phyloP scores from a whole-genome alignment of 2,329 filamentous ascomycete genomes.

The Fusarium sterilihyphosum region DNA sequence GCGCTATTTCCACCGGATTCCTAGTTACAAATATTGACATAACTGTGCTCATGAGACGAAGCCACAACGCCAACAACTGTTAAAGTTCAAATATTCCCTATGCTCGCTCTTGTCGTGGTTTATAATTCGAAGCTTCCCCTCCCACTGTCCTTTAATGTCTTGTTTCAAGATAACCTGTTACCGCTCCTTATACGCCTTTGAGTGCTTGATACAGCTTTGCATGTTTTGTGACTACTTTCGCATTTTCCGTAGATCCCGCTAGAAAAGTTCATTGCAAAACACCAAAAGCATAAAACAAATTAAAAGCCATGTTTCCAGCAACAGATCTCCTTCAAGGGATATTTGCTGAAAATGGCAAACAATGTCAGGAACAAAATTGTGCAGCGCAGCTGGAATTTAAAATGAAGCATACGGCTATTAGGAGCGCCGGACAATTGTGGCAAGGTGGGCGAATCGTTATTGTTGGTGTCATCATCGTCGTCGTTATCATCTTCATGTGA shows the following conservation, averaged over 20 bases:
- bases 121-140: constrained; percentile 22
- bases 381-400: constrained; percentile 13
- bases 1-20: not conserved
- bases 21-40: constrained; percentile 29
- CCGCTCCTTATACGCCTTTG: constrained; percentile 25
- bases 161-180: constrained; percentile 16
- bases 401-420: constrained; percentile 18
- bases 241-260: constrained; percentile 9
- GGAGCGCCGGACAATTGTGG: constrained; percentile 14
- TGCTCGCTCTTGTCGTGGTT: constrained; percentile 37
- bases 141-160: not conserved
- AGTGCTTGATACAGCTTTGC: constrained; percentile 11
- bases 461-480: constrained; percentile 33
- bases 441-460: constrained; percentile 20
- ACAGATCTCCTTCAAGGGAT: constrained; percentile 28
- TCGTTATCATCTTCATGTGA: constrained; percentile 34
- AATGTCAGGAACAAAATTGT: constrained; percentile 21
- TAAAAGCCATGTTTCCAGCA: constrained; percentile 26
- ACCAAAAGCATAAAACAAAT: constrained; percentile 19
- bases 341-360: constrained; percentile 19
- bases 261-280: constrained; percentile 31
- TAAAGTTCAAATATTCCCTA: constrained; percentile 27
- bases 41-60: constrained; percentile 30
- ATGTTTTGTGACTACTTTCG: constrained; percentile 28
- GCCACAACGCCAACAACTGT: constrained; percentile 25